Evolutionary conservation across 2,329 filamentous ascomycete genomes (phyloP).

Genomic region (Cordyceps cateniannulata): DNA sequence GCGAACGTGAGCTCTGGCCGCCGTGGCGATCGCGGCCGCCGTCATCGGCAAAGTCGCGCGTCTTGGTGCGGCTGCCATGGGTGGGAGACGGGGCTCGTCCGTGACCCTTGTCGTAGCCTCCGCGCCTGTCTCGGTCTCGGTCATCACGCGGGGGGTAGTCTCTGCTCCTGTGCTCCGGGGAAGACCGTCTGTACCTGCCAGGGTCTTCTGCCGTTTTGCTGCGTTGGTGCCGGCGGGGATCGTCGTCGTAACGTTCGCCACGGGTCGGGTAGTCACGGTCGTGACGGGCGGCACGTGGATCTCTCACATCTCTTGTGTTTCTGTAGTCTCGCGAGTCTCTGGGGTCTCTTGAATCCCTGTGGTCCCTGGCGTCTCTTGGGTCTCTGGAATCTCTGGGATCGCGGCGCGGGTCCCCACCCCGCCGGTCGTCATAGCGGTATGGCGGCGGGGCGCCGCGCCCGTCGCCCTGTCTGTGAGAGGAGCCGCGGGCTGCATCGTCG

Average conservation of each 20-base stretch:
- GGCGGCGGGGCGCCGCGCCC: neutral
- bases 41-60: neutral
- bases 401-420: neutral
- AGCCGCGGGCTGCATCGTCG: neutral
- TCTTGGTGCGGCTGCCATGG: neutral
- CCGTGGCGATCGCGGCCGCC: neutral
- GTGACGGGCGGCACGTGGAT: neutral
- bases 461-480: neutral
- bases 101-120: neutral
- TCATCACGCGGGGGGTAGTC: neutral
- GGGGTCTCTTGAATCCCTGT: neutral
- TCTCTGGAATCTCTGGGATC: slow-evolving; percentile 1
- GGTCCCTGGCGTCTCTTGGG: neutral
- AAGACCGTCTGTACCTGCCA: neutral
- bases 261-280: slow-evolving; percentile 2
- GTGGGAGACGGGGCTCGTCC: slow-evolving; percentile 1
- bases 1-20: neutral
- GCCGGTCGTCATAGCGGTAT: neutral
- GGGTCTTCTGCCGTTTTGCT: slow-evolving; percentile 4
- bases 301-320: neutral
- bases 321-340: neutral
- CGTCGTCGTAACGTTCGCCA: slow-evolving; percentile 1
- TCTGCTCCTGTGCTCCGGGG: slow-evolving; percentile 1
- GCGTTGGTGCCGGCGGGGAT: neutral
- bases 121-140: neutral